Conservation (phyloP, 768 basidiomycete species). For the Mycena kentingensis region DNA sequence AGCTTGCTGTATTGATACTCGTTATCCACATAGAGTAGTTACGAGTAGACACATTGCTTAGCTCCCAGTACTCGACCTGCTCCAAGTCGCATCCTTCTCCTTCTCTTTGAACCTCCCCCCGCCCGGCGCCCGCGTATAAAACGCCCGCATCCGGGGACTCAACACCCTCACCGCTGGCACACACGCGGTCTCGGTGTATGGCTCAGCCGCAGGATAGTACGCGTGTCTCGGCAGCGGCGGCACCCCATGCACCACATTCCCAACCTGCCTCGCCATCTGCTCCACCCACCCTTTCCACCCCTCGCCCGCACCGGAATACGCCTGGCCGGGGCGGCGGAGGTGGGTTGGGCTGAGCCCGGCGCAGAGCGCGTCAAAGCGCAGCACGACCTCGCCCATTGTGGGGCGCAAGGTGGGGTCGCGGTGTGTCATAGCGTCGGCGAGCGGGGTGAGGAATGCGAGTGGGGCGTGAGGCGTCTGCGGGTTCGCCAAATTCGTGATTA, state of each 20-base stretch:
- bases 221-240: slow-evolving; percentile 3
- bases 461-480: slow-evolving; percentile 7
- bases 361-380: slow-evolving; percentile 23
- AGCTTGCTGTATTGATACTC: too few relatives aligned
- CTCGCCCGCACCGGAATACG: neutral
- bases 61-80: too few relatives aligned
- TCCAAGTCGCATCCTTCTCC: too few relatives aligned
- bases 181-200: neutral
- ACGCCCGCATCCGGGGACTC: slow-evolving; percentile 12
- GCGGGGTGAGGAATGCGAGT: slow-evolving; percentile 30
- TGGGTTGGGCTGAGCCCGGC: slow-evolving; percentile 22
- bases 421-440: slow-evolving; percentile 32
- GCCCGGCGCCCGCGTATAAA: slow-evolving; percentile 15
- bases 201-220: too few relatives aligned
- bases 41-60: too few relatives aligned
- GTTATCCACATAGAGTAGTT: too few relatives aligned
- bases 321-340: slow-evolving; percentile 25
- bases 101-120: too few relatives aligned
- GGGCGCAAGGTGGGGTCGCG: slow-evolving; percentile 31
- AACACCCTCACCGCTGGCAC: neutral
- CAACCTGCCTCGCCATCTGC: slow-evolving; percentile 9
- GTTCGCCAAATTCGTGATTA: neutral
- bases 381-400: slow-evolving; percentile 30
- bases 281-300: slow-evolving; percentile 12
- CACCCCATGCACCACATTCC: slow-evolving; percentile 8